Evolutionary conservation across 176 grass and related monocot species (phyloP).

Genomic region (Eremochloa ophiuroides): DNA sequence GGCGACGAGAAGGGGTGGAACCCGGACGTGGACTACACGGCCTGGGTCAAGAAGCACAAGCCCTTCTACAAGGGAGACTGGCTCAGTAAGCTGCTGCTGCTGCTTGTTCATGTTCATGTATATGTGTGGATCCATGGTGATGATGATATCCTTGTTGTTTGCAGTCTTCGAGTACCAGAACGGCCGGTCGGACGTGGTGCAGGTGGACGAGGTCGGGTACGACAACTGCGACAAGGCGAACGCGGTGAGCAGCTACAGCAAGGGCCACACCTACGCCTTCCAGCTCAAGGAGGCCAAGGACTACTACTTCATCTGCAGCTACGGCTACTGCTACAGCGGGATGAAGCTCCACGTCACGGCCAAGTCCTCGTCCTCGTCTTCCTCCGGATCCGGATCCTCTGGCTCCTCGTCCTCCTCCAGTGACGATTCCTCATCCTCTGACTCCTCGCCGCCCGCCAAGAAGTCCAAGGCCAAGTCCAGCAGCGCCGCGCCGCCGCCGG

Average conservation of each 20-base stretch:
- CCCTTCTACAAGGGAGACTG: slow-evolving; percentile 98
- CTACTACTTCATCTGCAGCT: slow-evolving; percentile 99
- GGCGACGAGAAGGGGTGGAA: slow-evolving; percentile 94
- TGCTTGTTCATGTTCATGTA: no score
- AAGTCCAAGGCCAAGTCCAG: slow-evolving; percentile 18
- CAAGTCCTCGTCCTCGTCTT: slow-evolving; percentile 16
- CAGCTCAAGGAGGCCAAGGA: slow-evolving; percentile 86
- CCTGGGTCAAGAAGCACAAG: slow-evolving; percentile 92
- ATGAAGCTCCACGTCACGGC: slow-evolving; percentile 84
- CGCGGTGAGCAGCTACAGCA: slow-evolving; percentile 81
- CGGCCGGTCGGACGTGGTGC: slow-evolving; percentile 71
- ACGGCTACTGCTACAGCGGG: slow-evolving; percentile 87
- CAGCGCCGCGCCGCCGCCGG: not conserved
- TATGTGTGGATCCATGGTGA: no score
- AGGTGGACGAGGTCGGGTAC: slow-evolving; percentile 76
- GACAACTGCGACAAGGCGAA: slow-evolving; percentile 77
- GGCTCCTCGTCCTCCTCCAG: not conserved
- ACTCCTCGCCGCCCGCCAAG: not conserved
- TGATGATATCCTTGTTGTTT: no score
- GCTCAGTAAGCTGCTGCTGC: slow-evolving; percentile 42
- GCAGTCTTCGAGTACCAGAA: slow-evolving; percentile 93
- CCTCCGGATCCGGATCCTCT: not conserved
- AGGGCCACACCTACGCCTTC: slow-evolving; percentile 79
- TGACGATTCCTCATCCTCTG: not conserved
- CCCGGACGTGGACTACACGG: slow-evolving; percentile 85